phyloP scores from a whole-genome alignment of 768 basidiomycete genomes.

The Chalciporus pseudorubinellus region DNA sequence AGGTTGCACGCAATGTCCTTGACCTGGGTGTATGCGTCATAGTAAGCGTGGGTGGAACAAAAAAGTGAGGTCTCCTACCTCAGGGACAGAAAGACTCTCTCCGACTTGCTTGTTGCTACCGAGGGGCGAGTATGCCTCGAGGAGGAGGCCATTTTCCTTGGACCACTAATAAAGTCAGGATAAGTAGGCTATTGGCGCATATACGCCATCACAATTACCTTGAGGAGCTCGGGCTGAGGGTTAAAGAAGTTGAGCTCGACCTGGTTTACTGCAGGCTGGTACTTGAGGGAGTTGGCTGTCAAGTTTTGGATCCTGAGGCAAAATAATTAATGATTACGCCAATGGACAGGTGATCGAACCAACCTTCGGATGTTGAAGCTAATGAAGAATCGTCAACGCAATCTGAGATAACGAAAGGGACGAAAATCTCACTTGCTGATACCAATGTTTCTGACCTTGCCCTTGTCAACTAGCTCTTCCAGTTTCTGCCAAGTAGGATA shows the following conservation, averaged over 20 bases:
- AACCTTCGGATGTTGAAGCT: constrained; percentile 62
- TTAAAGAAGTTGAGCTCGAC: constrained; percentile 77
- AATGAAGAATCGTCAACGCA: not conserved
- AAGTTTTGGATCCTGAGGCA: constrained; percentile 52
- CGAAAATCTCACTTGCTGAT: constrained; percentile 64
- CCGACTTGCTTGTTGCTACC: constrained; percentile 60
- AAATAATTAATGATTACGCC: not conserved
- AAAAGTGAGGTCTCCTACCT: constrained; percentile 31
- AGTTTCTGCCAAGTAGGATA: constrained; percentile 81
- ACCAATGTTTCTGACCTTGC: constrained; percentile 77
- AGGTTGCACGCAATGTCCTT: constrained; percentile 58
- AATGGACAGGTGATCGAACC: not conserved
- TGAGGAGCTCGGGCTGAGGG: constrained; percentile 73
- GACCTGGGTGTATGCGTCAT: constrained; percentile 34
- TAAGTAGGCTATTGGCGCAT: not conserved
- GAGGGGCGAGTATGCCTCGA: constrained; percentile 77
- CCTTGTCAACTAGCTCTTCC: constrained; percentile 73
- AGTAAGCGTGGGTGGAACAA: not conserved
- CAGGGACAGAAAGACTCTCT: constrained; percentile 56
- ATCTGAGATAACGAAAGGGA: not conserved
- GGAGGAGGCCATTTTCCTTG: constrained; percentile 58
- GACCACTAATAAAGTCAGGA: constrained; percentile 51
- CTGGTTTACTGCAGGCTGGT: constrained; percentile 71
- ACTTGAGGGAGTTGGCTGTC: constrained; percentile 57
- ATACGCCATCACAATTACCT: constrained; percentile 38